Base-by-base conservation (phyloP, 495 filamentous ascomycete genomes). In the Aspergillus funiculosus region DNA sequence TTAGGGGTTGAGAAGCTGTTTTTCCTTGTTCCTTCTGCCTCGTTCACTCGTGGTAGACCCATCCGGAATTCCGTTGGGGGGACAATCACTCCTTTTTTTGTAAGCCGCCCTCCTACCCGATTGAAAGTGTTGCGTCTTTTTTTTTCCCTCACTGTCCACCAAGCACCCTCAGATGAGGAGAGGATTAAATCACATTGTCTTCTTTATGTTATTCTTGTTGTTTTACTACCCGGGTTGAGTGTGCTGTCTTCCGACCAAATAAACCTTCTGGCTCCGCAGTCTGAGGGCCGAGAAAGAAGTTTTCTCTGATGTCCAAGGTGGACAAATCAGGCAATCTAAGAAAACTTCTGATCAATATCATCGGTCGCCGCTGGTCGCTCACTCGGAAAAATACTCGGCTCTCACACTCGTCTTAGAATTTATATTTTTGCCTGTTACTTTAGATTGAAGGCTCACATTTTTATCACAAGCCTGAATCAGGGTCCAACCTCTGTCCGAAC, bases 1-100 rank as follows among this genome's bases (percentile, higher is more conserved):
- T 51, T 35, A 25, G 52, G 56, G 53, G 29, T 39, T 46, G 47
- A 54, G 47, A 56, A 48, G 40, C 36, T 29, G 38, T 26, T 47
- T 2, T 28, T 47, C 25, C 19, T 45, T 44, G 6, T 39, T 46
- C 44, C 37, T 48, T 53, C 60, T 63, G 63, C 61, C 63, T 68
- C 62, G 64, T 68, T 66, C 40, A 58, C 59, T 69, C 60, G 66
- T 65, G 63, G 64, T 66, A 62, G 55, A 58, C 28, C 34, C 37
- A 30, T 32, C 25, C 36, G 39, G 49, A 43, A 31, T 47, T 52
- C 44, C 34, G 50, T 52, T 58, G 27, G 37, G 40, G 43, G 42
- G 56, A 22, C 47, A 51, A 54, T 50, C 50, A 53, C 51, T 56
- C 46, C 48, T 52, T 53, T 61, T 56, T 48, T 52, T 49, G 60